Evolutionary conservation across 2,329 filamentous ascomycete species (phyloP).

Genomic region (Camptophora hylomeconis): DNA sequence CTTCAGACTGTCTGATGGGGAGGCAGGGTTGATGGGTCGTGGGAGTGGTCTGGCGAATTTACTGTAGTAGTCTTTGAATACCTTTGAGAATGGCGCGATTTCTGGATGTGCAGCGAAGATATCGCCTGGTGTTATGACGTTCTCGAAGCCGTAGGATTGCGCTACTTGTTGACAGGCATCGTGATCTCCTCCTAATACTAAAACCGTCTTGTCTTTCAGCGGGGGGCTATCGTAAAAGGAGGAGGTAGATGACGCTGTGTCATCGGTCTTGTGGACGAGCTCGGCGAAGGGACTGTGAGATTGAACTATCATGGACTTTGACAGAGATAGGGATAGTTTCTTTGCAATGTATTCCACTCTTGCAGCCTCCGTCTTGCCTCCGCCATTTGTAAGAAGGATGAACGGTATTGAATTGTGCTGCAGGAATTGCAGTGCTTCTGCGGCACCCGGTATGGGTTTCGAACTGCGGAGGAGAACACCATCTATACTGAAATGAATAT

Average conservation of each 20-base stretch:
- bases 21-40: conserved; percentile 28
- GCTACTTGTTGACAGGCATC: conserved; percentile 60
- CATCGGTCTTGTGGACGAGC: conserved; percentile 51
- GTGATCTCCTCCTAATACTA: conserved; percentile 60
- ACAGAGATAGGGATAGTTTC: conserved; percentile 49
- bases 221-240: conserved; percentile 12
- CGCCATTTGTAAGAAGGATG: conserved; percentile 91
- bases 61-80: conserved; percentile 47
- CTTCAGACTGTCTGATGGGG: conserved; percentile 42
- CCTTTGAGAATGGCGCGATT: conserved; percentile 71
- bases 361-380: conserved; percentile 67
- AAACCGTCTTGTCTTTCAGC: conserved; percentile 51
- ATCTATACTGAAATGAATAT: conserved; percentile 52
- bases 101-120: conserved; percentile 60
- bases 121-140: conserved; percentile 75
- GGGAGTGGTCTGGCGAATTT: conserved; percentile 24
- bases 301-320: conserved; percentile 64
- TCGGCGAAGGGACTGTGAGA: conserved; percentile 82
- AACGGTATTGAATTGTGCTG: conserved; percentile 69
- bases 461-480: conserved; percentile 83
- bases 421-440: conserved; percentile 59
- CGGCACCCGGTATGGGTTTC: conserved; percentile 64
- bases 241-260: too few relatives aligned
- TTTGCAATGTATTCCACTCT: conserved; percentile 57
- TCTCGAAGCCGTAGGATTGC: conserved; percentile 62